Percentiles rank a stretch among this genome's conserved stretches.
Conservation (phyloP, 306 rosid species). For the Quercus robur region DNA sequence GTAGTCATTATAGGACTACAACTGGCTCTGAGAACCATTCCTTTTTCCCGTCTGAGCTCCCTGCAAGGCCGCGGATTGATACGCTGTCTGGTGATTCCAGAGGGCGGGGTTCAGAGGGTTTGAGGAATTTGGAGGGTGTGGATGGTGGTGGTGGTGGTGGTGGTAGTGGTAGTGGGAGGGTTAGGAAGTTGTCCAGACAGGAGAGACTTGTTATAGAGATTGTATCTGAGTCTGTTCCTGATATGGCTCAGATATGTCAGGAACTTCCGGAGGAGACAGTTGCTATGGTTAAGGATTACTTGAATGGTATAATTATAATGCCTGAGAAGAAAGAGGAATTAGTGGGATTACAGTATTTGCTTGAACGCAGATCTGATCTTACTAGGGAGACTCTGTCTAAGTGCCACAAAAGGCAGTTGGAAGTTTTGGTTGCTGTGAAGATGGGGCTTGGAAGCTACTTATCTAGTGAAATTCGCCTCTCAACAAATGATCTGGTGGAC, state of each 20-base stretch:
- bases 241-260: conserved; percentile 54
- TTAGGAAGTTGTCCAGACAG: conserved; percentile 49
- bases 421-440: conserved; percentile 70
- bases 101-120: conserved; percentile 75
- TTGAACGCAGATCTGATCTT: conserved; percentile 79
- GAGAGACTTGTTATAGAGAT: conserved; percentile 69
- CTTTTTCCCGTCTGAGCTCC: conserved; percentile 86
- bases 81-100: conserved; percentile 72
- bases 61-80: conserved; percentile 76
- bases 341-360: conserved; percentile 55
- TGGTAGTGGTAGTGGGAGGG: conserved; percentile 34
- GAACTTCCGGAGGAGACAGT: conserved; percentile 70
- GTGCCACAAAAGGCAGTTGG: conserved; percentile 69
- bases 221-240: conserved; percentile 56
- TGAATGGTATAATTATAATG: conserved; percentile 61
- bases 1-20: conserved; percentile 54
- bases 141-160: conserved; percentile 34
- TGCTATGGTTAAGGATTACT: conserved; percentile 49
- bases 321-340: conserved; percentile 81
- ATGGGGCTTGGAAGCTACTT: conserved; percentile 74
- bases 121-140: conserved; percentile 55
- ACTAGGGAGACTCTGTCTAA: conserved; percentile 71
- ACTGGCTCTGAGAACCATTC: conserved; percentile 83
- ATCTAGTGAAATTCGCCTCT: conserved; percentile 42
- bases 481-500: conserved; percentile 63